Conservation (phyloP, 495 filamentous ascomycete genomes). For the Halenospora varia region DNA sequence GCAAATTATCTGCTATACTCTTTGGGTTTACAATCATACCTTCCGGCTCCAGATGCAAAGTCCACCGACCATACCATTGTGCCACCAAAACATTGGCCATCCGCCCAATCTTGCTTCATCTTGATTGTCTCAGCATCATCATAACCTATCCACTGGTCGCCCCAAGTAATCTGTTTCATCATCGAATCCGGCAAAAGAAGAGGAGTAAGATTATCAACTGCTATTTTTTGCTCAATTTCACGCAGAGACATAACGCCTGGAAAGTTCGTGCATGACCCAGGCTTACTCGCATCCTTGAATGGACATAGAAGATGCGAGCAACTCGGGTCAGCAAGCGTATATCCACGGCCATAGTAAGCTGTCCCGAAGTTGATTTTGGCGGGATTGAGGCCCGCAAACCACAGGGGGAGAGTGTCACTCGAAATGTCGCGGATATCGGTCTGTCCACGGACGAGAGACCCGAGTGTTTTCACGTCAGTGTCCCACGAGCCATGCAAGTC, state of each 20-base stretch:
- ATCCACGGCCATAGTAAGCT: slow-evolving; percentile 48
- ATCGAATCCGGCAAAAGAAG: neutral
- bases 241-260: slow-evolving; percentile 26
- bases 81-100: slow-evolving; percentile 34
- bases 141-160: slow-evolving; percentile 41
- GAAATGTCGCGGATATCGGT: neutral
- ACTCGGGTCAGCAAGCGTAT: slow-evolving; percentile 30
- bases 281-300: slow-evolving; percentile 21
- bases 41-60: too few relatives aligned
- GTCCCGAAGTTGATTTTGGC: slow-evolving; percentile 41
- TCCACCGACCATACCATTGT: slow-evolving; percentile 40
- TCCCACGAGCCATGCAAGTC: slow-evolving; percentile 37
- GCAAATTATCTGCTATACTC: too few relatives aligned
- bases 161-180: slow-evolving; percentile 19
- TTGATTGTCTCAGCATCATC: slow-evolving; percentile 38
- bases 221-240: neutral
- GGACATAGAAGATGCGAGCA: slow-evolving; percentile 28
- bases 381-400: neutral
- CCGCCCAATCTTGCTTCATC: slow-evolving; percentile 36
- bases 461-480: slow-evolving; percentile 45
- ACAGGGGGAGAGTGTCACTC: neutral
- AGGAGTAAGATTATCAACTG: neutral
- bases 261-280: slow-evolving; percentile 29
- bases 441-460: slow-evolving; percentile 33
- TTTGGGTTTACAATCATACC: too few relatives aligned